Conservation (phyloP, 371 early-diverging fungal genomes). For the Syncephalis plumigaleata region DNA sequence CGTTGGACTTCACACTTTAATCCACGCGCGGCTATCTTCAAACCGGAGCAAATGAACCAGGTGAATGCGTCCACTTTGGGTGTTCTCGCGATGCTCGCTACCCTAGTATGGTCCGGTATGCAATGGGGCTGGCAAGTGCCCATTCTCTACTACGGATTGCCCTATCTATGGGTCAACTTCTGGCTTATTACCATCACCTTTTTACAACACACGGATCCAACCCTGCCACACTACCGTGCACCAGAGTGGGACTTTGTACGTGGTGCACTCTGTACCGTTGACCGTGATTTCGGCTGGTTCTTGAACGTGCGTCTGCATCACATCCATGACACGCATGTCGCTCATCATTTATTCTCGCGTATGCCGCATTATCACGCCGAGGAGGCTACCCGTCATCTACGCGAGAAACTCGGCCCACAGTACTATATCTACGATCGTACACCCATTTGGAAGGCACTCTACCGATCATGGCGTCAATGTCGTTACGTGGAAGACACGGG, state of each 20-base stretch:
- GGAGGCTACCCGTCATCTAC: constrained; percentile 62
- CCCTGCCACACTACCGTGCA: constrained; percentile 62
- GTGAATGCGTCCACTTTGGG: constrained; percentile 54
- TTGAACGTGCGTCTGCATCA: constrained; percentile 67
- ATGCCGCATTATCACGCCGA: constrained; percentile 85
- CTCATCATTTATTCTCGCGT: constrained; percentile 73
- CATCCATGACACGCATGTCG: constrained; percentile 69
- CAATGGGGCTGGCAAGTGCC: constrained; percentile 19
- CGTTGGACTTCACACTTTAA: constrained; percentile 71
- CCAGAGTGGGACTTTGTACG: constrained; percentile 71
- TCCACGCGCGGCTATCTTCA: constrained; percentile 55
- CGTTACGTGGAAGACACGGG: constrained; percentile 69
- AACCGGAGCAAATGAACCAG: constrained; percentile 36
- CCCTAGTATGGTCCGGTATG: constrained; percentile 25
- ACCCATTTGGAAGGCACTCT: constrained; percentile 38
- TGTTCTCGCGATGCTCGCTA: constrained; percentile 25
- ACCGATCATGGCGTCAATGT: constrained; percentile 41
- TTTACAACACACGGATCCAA: constrained; percentile 74
- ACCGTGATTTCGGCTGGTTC: constrained; percentile 65
- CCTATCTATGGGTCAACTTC: constrained; percentile 63
- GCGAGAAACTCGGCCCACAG: constrained; percentile 49
- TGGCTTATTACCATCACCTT: constrained; percentile 81
- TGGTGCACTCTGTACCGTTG: constrained; percentile 68
- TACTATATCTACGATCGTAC: constrained; percentile 51
- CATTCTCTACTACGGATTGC: constrained; percentile 64